phyloP scores from a whole-genome alignment of 1,284 basidiomycete genomes.

The Porogramme epimiltina region DNA sequence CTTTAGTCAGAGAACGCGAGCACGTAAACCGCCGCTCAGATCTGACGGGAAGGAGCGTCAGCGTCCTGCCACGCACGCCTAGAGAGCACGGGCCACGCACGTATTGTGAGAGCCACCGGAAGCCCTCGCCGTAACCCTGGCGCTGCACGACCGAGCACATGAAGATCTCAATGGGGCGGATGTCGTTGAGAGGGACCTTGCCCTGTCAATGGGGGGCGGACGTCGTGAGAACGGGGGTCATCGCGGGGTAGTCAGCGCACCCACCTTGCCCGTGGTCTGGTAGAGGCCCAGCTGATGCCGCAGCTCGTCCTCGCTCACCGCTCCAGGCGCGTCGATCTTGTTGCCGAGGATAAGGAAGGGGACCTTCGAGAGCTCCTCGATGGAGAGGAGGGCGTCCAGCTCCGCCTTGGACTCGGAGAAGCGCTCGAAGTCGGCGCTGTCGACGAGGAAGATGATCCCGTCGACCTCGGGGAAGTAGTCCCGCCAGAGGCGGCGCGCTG shows the following conservation, averaged over 20 bases:
- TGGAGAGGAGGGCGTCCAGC: slow-evolving; percentile 92
- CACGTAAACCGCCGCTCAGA: slow-evolving; percentile 28
- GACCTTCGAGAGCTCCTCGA: slow-evolving; percentile 94
- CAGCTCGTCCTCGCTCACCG: slow-evolving; percentile 97
- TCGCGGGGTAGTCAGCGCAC: slow-evolving; percentile 20
- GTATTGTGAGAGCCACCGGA: slow-evolving; percentile 99
- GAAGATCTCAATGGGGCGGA: slow-evolving; percentile 98
- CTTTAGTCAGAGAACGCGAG: slow-evolving; percentile 8
- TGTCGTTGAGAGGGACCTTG: slow-evolving; percentile 95
- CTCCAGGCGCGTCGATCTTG: slow-evolving; percentile 99
- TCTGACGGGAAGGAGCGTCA: slow-evolving; percentile 24
- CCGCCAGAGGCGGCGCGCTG: slow-evolving; percentile 97
- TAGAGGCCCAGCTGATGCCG: slow-evolving; percentile 95
- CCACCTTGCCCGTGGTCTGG: slow-evolving; percentile 98
- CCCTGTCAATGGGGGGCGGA: slow-evolving; percentile 75
- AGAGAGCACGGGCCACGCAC: slow-evolving; percentile 41
- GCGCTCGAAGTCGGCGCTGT: slow-evolving; percentile 95
- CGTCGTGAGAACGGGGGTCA: background rate
- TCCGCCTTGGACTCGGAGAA: slow-evolving; percentile 97
- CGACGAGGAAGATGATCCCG: slow-evolving; percentile 98
- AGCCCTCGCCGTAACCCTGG: slow-evolving; percentile 98
- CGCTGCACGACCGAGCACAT: slow-evolving; percentile 99
- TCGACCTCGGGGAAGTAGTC: slow-evolving; percentile 99
- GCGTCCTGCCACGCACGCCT: background rate
- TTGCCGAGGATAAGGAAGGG: slow-evolving; percentile 99